A percentile compares a stretch with the other conserved stretches of the same genome.
Conservation (phyloP, 2,329 filamentous ascomycete genomes). For the Sporothrix sp. region DNA sequence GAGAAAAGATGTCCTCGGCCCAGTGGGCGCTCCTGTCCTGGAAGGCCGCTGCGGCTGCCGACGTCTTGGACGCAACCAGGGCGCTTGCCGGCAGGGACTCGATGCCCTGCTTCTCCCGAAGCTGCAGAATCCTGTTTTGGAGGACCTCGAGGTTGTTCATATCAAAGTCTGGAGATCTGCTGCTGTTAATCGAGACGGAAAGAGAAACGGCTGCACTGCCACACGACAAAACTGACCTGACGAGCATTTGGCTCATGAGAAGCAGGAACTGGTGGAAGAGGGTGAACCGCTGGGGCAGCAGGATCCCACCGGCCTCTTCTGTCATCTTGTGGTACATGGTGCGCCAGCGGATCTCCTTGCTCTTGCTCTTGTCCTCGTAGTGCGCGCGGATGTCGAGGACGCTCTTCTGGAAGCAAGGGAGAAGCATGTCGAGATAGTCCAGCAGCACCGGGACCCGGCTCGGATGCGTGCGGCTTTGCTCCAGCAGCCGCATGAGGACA, state of each 20-base stretch:
- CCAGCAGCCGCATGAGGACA: constrained; percentile 44
- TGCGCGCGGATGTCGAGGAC: constrained; percentile 43
- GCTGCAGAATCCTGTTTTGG: constrained; percentile 37
- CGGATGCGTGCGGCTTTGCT: constrained; percentile 43
- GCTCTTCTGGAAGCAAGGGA: constrained; percentile 45
- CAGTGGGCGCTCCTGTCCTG: constrained; percentile 35
- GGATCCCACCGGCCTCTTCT: constrained; percentile 41
- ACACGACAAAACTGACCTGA: constrained; percentile 32
- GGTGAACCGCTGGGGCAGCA: constrained; percentile 42
- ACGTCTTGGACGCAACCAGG: constrained; percentile 25
- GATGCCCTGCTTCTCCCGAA: constrained; percentile 45
- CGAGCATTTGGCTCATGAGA: constrained; percentile 40
- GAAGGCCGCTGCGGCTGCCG: constrained; percentile 12
- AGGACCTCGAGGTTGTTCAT: constrained; percentile 43
- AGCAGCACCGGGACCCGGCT: constrained; percentile 40
- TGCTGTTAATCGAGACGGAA: neutral
- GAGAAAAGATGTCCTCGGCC: constrained; percentile 51
- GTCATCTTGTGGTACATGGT: constrained; percentile 49
- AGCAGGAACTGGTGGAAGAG: constrained; percentile 47
- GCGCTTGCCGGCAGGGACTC: constrained; percentile 19
- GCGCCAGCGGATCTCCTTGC: constrained; percentile 44
- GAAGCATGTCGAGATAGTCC: constrained; percentile 45
- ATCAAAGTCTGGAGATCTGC: constrained; percentile 44
- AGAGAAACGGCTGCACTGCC: no score
- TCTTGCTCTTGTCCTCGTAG: constrained; percentile 40